A percentile compares a stretch with the other conserved stretches of the same genome.
Conservation (phyloP, 2,329 filamentous ascomycete species). For the Colletotrichum agaves region DNA sequence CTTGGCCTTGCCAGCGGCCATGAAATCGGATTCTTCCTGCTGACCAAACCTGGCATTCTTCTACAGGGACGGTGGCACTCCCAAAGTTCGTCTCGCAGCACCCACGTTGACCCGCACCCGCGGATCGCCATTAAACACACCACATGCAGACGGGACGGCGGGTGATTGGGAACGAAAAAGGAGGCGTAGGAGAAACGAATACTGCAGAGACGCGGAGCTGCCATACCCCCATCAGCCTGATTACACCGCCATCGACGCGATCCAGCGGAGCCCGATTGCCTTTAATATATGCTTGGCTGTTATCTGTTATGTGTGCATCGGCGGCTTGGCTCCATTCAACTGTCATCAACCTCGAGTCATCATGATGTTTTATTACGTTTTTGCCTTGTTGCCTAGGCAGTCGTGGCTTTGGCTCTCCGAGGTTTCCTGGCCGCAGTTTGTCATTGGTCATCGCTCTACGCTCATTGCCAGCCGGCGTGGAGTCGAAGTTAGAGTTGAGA, state of each 20-base stretch:
- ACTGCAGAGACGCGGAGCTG: conserved; percentile 8
- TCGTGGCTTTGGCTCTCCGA: neutral
- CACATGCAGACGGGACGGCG: conserved; percentile 24
- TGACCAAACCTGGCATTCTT: neutral
- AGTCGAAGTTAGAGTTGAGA: conserved; percentile 9
- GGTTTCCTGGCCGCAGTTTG: neutral
- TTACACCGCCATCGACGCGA: conserved; percentile 16
- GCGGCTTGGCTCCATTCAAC: conserved; percentile 17
- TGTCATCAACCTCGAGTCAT: conserved; percentile 1
- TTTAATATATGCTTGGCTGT: neutral
- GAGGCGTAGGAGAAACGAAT: conserved; percentile 1
- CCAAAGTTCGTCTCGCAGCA: conserved; percentile 15
- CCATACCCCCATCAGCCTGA: neutral
- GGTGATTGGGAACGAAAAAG: conserved; percentile 6
- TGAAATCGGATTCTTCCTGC: neutral
- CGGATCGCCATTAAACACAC: conserved; percentile 26
- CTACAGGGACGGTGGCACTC: neutral
- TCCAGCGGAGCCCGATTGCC: conserved; percentile 2
- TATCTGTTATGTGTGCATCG: neutral
- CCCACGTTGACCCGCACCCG: conserved; percentile 29
- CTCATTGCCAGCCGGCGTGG: neutral
- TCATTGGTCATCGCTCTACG: neutral
- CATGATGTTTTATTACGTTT: conserved; percentile 8
- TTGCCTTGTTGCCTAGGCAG: conserved; percentile 12
- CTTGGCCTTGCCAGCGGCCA: neutral